These are phyloP conservation scores for Spathaspora passalidarum DNA, from an alignment of 805 yeast genomes.

Conservation along the genomic window DNA sequence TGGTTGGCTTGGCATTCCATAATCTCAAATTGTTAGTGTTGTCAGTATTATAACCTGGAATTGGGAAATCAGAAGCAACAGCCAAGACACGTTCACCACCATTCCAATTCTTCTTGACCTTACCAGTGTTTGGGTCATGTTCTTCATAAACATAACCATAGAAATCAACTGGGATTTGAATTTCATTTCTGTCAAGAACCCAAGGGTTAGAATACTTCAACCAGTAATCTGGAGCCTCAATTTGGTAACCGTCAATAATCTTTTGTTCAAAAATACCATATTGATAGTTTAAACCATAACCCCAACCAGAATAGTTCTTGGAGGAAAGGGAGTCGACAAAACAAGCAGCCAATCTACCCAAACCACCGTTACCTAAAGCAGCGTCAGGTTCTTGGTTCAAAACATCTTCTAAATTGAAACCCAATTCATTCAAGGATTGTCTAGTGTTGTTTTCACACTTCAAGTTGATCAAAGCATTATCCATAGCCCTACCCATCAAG, in stretches of 20 bases:
- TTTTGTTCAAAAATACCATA: constrained; percentile 91
- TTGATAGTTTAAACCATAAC: constrained; percentile 89
- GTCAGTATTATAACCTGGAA: constrained; percentile 82
- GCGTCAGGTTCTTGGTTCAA: constrained; percentile 89
- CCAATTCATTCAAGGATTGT: constrained; percentile 56
- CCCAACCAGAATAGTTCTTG: constrained; percentile 92
- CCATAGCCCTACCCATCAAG: constrained; percentile 92
- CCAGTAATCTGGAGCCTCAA: constrained; percentile 95
- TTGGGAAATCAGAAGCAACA: constrained; percentile 86
- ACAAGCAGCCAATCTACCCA: constrained; percentile 93
- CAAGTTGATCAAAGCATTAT: constrained; percentile 85
- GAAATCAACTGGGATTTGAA: constrained; percentile 85
- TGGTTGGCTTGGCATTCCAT: constrained; percentile 88
- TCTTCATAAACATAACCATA: constrained; percentile 74
- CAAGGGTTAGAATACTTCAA: constrained; percentile 84
- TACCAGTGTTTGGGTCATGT: constrained; percentile 52
- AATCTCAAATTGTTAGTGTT: constrained; percentile 86
- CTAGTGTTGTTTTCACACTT: constrained; percentile 59
- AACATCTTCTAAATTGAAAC: constrained; percentile 84
- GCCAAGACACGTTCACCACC: constrained; percentile 91
- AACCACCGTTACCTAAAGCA: constrained; percentile 92
- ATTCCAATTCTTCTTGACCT: constrained; percentile 64
- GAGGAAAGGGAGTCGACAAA: constrained; percentile 86
- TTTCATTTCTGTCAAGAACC: constrained; percentile 86
- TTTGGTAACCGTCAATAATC: constrained; percentile 89